phyloP scores from a whole-genome alignment of 176 grass and related monocot species.

The Triticum monococcum region DNA sequence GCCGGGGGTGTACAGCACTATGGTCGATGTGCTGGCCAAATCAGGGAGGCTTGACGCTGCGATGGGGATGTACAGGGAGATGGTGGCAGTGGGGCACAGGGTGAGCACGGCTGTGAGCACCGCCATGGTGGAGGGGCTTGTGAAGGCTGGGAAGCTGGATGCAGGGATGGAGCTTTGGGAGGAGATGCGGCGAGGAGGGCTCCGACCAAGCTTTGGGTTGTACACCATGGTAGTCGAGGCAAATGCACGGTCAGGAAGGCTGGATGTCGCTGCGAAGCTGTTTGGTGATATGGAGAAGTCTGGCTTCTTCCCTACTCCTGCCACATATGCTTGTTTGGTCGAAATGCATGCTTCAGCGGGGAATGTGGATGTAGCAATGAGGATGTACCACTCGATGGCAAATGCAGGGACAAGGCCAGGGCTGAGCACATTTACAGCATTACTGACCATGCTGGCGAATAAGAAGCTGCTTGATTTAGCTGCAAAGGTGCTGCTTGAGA shows the following conservation, averaged over 20 bases:
- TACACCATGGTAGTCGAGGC: slow-evolving; percentile 90
- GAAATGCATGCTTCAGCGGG: slow-evolving; percentile 88
- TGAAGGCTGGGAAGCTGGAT: slow-evolving; percentile 85
- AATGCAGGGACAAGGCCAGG: slow-evolving; percentile 81
- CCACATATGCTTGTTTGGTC: slow-evolving; percentile 76
- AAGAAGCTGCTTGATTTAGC: slow-evolving; percentile 85
- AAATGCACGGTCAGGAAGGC: slow-evolving; percentile 77
- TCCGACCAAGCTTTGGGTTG: slow-evolving; percentile 71
- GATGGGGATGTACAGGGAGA: slow-evolving; percentile 83
- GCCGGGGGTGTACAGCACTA: slow-evolving; percentile 49
- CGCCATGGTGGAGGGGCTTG: slow-evolving; percentile 65
- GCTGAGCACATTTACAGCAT: slow-evolving; percentile 72
- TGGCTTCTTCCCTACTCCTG: slow-evolving; percentile 87
- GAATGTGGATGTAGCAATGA: slow-evolving; percentile 73
- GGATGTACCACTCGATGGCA: slow-evolving; percentile 82
- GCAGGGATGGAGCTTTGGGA: slow-evolving; percentile 85
- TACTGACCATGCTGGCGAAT: slow-evolving; percentile 77
- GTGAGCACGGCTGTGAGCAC: slow-evolving; percentile 50
- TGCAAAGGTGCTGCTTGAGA: slow-evolving; percentile 85
- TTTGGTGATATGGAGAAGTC: slow-evolving; percentile 95
- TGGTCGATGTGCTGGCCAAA: slow-evolving; percentile 85
- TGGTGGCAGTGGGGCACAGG: slow-evolving; percentile 61
- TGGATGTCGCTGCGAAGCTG: slow-evolving; percentile 45
- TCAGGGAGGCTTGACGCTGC: slow-evolving; percentile 82
- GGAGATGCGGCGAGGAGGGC: slow-evolving; percentile 66